Conservation (phyloP, 2,329 filamentous ascomycete genomes). For the Xylariomycetidae sp. region DNA sequence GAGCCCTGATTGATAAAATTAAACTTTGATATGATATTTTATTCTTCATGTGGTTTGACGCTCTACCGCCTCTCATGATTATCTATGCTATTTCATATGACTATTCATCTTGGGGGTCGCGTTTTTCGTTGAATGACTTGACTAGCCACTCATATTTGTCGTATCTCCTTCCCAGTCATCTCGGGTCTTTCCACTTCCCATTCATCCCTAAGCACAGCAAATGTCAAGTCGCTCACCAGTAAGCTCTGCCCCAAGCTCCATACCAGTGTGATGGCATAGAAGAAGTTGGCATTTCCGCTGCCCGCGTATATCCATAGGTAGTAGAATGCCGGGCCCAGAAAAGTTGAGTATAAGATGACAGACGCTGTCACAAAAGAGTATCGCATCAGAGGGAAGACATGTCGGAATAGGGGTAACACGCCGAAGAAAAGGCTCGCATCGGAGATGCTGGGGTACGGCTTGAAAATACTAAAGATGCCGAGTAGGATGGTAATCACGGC, state of each 20-base stretch:
- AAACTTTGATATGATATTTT: no score
- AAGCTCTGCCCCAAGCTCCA: slow-evolving; percentile 91
- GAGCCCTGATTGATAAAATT: no score
- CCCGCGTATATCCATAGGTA: slow-evolving; percentile 98
- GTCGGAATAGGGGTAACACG: slow-evolving; percentile 79
- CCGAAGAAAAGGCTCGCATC: slow-evolving; percentile 85
- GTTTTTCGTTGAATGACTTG: no score
- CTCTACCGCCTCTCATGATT: no score
- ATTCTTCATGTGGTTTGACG: no score
- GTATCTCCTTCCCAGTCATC: slow-evolving; percentile 80
- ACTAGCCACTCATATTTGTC: slow-evolving; percentile 62
- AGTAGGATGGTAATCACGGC: slow-evolving; percentile 80
- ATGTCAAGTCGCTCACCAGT: slow-evolving; percentile 80
- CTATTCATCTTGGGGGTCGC: no score
- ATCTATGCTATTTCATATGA: no score
- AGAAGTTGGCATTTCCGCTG: slow-evolving; percentile 97
- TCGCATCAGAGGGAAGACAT: slow-evolving; percentile 87
- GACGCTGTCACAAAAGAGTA: slow-evolving; percentile 86
- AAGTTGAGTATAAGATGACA: slow-evolving; percentile 78
- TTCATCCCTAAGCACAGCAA: slow-evolving; percentile 85
- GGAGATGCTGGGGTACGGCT: slow-evolving; percentile 90
- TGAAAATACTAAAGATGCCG: slow-evolving; percentile 91
- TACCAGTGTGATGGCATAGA: slow-evolving; percentile 98
- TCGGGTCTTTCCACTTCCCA: slow-evolving; percentile 91
- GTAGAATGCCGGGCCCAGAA: slow-evolving; percentile 92